Evolutionary conservation across 352 stramenopile species (phyloP).

Genomic region (Phytophthora syringae): DNA sequence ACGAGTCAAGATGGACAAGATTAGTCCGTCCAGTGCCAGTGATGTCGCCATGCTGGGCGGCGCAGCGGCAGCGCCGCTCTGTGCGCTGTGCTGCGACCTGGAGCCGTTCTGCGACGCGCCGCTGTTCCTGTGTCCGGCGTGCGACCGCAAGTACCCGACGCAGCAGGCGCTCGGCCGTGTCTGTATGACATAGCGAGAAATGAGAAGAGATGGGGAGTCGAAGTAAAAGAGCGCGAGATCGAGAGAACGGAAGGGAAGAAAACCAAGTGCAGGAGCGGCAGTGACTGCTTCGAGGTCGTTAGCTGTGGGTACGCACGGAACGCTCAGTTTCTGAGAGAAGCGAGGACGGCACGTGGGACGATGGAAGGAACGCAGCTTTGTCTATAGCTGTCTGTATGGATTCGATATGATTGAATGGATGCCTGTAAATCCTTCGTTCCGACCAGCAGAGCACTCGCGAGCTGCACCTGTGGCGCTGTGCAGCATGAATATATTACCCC

Average conservation of each 20-base stretch:
- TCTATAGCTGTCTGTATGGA: constrained; percentile 46
- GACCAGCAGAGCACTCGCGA: too few species aligned
- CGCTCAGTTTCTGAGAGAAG: constrained; percentile 4
- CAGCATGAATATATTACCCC: constrained; percentile 39
- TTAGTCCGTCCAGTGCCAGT: constrained; percentile 70
- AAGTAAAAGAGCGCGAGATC: not conserved
- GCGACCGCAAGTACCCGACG: constrained; percentile 87
- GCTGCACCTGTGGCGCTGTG: constrained; percentile 5
- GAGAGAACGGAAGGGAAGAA: constrained; percentile 12
- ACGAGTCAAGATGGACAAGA: constrained; percentile 48
- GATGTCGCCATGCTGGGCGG: constrained; percentile 57
- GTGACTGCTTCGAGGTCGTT: constrained; percentile 7
- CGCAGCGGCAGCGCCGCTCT: constrained; percentile 53
- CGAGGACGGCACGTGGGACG: constrained; percentile 29
- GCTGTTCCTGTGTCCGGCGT: constrained; percentile 79
- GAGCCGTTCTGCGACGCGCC: constrained; percentile 47
- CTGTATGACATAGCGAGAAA: constrained; percentile 48
- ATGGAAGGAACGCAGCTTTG: constrained; percentile 35
- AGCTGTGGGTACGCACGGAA: constrained; percentile 11
- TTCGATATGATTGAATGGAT: constrained; percentile 53
- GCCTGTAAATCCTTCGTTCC: constrained; percentile 45
- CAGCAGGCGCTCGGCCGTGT: constrained; percentile 75
- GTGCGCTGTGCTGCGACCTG: constrained; percentile 74
- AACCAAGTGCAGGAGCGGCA: constrained; percentile 3
- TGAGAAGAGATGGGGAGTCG: constrained; percentile 11